These are phyloP conservation scores for Botrytis fragariae DNA, from an alignment of 2,329 filamentous ascomycete species.

Conservation along the genomic window DNA sequence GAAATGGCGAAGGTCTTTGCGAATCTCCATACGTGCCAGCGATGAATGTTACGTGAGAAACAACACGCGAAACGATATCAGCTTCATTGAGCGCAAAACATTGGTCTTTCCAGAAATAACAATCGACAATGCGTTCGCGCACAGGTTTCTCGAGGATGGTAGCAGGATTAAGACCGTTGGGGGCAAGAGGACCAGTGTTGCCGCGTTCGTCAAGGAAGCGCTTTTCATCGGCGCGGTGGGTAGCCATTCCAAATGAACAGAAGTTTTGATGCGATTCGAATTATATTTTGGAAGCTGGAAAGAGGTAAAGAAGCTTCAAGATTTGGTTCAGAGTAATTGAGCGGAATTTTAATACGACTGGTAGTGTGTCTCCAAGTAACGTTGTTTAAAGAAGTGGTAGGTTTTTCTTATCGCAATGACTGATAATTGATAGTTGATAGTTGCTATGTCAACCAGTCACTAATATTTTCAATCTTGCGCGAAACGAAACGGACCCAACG, in stretches of 20 bases:
- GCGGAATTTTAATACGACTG: neutral
- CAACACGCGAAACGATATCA: conserved; percentile 82
- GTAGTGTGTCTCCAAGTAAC: neutral
- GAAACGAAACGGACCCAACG: neutral
- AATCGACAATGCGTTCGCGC: conserved; percentile 90
- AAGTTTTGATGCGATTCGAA: neutral
- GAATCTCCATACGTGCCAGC: conserved; percentile 83
- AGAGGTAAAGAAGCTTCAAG: neutral
- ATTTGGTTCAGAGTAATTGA: neutral
- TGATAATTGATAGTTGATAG: conserved; percentile 5
- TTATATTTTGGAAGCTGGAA: neutral
- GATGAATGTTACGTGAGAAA: conserved; percentile 75
- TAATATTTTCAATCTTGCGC: conserved; percentile 1
- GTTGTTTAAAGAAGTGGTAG: neutral
- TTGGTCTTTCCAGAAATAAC: conserved; percentile 98
- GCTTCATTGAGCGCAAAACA: conserved; percentile 91
- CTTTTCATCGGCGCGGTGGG: conserved; percentile 75
- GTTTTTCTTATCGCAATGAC: conserved; percentile 8
- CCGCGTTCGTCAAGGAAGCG: conserved; percentile 89
- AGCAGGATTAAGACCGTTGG: conserved; percentile 87
- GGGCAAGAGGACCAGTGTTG: conserved; percentile 70
- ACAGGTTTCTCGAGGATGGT: conserved; percentile 94
- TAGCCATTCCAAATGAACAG: conserved; percentile 37
- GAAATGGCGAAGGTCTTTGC: conserved; percentile 86
- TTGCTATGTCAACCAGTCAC: conserved; percentile 16